These are phyloP conservation scores for Brassica juncea DNA, from an alignment of 345 rosid species.

Conservation along the genomic window DNA sequence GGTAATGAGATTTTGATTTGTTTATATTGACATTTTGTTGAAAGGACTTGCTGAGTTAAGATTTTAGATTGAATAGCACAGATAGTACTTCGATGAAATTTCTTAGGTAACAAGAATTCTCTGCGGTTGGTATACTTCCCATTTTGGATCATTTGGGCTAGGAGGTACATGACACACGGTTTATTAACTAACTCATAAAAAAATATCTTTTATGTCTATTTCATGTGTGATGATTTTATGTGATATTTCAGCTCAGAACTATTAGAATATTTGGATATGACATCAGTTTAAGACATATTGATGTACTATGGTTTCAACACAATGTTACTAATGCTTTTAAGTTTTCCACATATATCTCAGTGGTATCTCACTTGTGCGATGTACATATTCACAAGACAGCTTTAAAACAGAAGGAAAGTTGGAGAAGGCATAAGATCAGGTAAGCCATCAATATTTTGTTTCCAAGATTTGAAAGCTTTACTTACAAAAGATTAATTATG, in stretches of 20 bases:
- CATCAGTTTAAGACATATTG: conserved; percentile 27
- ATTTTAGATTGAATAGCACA: not conserved
- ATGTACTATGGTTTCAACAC: conserved; percentile 73
- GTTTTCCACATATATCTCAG: conserved; percentile 87
- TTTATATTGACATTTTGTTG: not conserved
- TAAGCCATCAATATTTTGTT: conserved; percentile 25
- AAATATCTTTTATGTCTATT: not conserved
- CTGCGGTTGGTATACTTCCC: conserved; percentile 51
- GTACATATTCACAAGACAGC: conserved; percentile 58
- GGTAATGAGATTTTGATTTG: conserved; percentile 47
- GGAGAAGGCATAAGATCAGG: conserved; percentile 97
- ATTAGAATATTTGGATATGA: conserved; percentile 46
- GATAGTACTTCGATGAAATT: not conserved
- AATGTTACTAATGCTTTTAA: conserved; percentile 66
- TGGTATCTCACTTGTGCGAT: conserved; percentile 82
- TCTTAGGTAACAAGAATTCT: conserved; percentile 3
- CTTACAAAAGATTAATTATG: not conserved
- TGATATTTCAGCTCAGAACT: conserved; percentile 31
- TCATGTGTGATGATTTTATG: not conserved
- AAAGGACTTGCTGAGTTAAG: not conserved
- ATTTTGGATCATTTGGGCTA: conserved; percentile 50
- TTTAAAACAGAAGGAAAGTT: conserved; percentile 76
- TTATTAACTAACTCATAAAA: not conserved
- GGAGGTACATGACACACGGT: conserved; percentile 49
- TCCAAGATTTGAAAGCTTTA: not conserved